Base-by-base conservation (phyloP, 352 stramenopile species). In the Halophytophthora polymorphica region DNA sequence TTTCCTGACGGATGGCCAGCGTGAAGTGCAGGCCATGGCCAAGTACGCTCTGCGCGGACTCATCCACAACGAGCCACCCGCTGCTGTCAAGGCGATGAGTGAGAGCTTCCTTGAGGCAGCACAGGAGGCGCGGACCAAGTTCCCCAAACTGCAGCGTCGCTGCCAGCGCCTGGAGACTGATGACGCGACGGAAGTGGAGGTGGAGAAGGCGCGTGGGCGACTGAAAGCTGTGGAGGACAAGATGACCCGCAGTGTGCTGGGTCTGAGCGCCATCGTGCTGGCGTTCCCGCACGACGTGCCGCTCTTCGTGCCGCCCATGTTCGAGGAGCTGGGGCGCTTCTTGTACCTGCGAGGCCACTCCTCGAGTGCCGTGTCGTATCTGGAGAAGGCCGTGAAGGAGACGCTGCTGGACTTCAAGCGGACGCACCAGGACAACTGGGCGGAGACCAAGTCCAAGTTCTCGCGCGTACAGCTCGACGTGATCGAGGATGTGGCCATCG, bases 371-470 rank as follows among this genome's bases (percentile, higher is more conserved):
- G 67, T 88, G 14, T 88, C 79, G 44, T 88, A 77, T 53, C 49
- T 93, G 34, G 66, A 82, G 48, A 89, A 88, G 54, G 65, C 61
- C 12, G 82, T 88, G 25, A 90, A 90, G 61, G 75, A 89, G 50
- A 88, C 81, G 36, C 55, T 93, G 53, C 64, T 90, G 45, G 82
- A 93, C 53, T 93, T 93, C 46, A 88, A 88, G 54, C 79, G 82
- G 46, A 88, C 79, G 14, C 82, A 93, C 45, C 82, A 93, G 53
- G 82, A 93, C 64, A 89, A 86, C 57, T 93, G 82, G 82, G 61
- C 77, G 23, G 75, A 90, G 63, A 86, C 71, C 43, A 90, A 89
- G 64, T 44, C 56, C 38, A 68, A 60, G 48, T 86, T 92, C 42
- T 73, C 79, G 7, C 42, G 53, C 12, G 56, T 67, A 23, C 79